phyloP scores from a whole-genome alignment of 345 rosid genomes.

The Anastatica hierochuntica region DNA sequence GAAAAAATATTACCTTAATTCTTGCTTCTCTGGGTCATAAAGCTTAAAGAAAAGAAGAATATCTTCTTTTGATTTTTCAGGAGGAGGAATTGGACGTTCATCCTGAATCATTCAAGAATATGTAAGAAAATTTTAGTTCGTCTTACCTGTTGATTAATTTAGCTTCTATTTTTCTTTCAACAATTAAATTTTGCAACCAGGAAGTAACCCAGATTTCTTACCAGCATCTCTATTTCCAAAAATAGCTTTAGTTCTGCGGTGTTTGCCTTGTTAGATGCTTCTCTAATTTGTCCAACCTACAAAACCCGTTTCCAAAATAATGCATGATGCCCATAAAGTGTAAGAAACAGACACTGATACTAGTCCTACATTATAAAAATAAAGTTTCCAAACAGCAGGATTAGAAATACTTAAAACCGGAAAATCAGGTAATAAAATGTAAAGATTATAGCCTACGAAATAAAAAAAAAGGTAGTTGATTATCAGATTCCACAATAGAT shows the following conservation, averaged over 20 bases:
- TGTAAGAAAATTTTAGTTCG: not conserved
- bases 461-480: not conserved
- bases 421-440: not conserved
- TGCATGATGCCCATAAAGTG: too few species aligned
- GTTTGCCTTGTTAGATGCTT: constrained; percentile 61
- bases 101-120: constrained; percentile 41
- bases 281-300: constrained; percentile 92
- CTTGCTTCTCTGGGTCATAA: constrained; percentile 70
- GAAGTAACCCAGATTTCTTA: too few species aligned
- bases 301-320: too few species aligned
- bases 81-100: constrained; percentile 49
- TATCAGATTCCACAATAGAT: not conserved
- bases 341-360: too few species aligned
- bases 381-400: too few species aligned
- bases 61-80: constrained; percentile 64
- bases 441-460: not conserved
- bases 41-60: constrained; percentile 86
- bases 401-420: not conserved
- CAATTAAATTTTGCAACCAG: constrained; percentile 3
- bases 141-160: not conserved
- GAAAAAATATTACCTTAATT: constrained; percentile 48
- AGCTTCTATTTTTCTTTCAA: not conserved
- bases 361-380: too few species aligned
- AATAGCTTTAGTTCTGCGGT: constrained; percentile 81
- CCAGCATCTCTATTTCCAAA: constrained; percentile 81